Evolutionary conservation across 2,329 filamentous ascomycete genomes (phyloP), one percentile per base, ranked within the genome.

Genomic region (Pseudogymnoascus sp.): DNA sequence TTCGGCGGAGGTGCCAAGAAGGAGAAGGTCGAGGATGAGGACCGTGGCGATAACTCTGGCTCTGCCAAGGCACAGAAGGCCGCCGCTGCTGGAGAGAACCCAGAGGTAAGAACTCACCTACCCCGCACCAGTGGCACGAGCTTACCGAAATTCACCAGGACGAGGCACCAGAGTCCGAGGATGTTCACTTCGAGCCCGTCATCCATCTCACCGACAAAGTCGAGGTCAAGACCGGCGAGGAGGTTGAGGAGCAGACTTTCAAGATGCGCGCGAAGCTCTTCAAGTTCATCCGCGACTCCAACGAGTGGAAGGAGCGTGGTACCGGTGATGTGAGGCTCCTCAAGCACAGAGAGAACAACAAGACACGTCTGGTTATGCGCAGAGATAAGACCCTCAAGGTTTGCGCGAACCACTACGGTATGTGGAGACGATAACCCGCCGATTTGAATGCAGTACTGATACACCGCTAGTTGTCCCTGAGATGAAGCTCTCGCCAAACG

Each of bases 231-330:
- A 98, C 95, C 78, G 96, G 97, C 81, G 95, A 99, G 80, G 95
- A 99, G 83, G 86, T 89, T 54, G 95, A 99, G 83, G 93, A 98
- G 82, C 91, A 96, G 82, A 83, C 87, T 41, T 99, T 98, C 87
- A 98, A 98, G 88, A 97, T 98, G 93, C 91, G 95, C 73, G 95
- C 95, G 75, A 99, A 99, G 86, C 89, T 99, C 70, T 99, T 99
- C 88, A 93, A 93, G 82, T 99, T 98, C 77, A 89, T 96, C 79
- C 86, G 90, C 72, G 92, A 96, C 63, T 86, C 84, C 72, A 89
- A 89, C 78, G 95, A 98, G 83, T 99, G 95, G 95, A 99, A 98
- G 85, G 95, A 99, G 87, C 90, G 95, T 76, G 95, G 95, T 69
- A 98, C 95, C 69, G 95, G 95, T 73, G 93, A 98, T 74, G 93